Evolutionary conservation across 2,329 filamentous ascomycete genomes (phyloP).

Genomic region (Penicillium verrucosum): DNA sequence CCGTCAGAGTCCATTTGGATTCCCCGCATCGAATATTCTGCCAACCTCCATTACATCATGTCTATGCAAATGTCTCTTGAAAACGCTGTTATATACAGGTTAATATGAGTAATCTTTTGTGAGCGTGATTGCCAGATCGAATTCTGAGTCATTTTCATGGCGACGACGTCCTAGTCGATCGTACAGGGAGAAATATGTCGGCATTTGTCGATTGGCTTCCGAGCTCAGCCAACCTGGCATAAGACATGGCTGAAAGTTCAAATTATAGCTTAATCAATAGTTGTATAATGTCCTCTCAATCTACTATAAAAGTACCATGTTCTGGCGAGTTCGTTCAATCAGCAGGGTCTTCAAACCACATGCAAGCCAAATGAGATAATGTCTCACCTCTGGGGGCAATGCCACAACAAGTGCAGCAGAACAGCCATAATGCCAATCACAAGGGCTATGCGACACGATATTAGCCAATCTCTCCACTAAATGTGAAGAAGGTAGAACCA

Average conservation of each 20-base stretch:
- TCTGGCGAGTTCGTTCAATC: not conserved
- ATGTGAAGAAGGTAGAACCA: not conserved
- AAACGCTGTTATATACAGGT: no score
- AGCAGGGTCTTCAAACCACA: not conserved
- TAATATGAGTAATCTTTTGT: not conserved
- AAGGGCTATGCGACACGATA: not conserved
- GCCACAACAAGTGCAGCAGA: constrained; percentile 1
- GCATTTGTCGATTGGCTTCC: not conserved
- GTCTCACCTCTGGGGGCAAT: not conserved
- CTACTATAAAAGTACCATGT: not conserved
- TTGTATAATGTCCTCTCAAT: not conserved
- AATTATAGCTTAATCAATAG: not conserved
- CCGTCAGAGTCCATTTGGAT: not conserved
- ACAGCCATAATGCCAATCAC: not conserved
- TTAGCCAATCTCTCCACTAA: not conserved
- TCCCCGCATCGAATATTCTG: not conserved
- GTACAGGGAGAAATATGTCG: not conserved
- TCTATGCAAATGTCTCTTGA: not conserved
- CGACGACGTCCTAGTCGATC: no score
- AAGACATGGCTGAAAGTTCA: not conserved
- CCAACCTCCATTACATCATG: not conserved
- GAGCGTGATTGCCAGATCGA: not conserved
- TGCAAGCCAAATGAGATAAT: not conserved
- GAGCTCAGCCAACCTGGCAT: not conserved
- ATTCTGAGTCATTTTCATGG: not conserved